phyloP scores from a whole-genome alignment of 1,139 yeast genomes.

The Lodderomyces margitis region DNA sequence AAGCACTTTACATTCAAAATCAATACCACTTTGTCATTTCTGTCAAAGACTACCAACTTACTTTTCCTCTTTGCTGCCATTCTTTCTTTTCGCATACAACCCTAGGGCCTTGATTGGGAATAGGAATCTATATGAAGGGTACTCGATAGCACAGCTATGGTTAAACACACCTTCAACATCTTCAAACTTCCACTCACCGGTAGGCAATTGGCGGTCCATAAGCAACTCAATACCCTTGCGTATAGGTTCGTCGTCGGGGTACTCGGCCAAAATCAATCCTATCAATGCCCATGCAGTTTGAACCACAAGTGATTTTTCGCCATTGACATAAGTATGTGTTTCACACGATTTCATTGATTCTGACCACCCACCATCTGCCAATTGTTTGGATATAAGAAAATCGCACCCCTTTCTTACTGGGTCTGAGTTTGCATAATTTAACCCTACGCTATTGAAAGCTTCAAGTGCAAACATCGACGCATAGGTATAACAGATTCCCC shows the following conservation, averaged over 20 bases:
- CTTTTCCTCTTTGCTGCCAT: not conserved
- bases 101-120: slow-evolving; percentile 95
- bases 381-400: slow-evolving; percentile 71
- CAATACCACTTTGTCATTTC: too few species aligned
- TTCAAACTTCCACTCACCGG: slow-evolving; percentile 88
- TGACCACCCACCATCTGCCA: slow-evolving; percentile 95
- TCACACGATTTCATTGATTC: slow-evolving; percentile 86
- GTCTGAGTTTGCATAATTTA: slow-evolving; percentile 58
- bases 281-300: slow-evolving; percentile 94
- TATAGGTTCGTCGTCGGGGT: slow-evolving; percentile 68
- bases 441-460: slow-evolving; percentile 73
- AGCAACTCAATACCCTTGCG: slow-evolving; percentile 62
- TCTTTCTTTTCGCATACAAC: slow-evolving; percentile 46
- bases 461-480: slow-evolving; percentile 98
- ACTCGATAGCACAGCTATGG: slow-evolving; percentile 88
- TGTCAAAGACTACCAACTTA: too few species aligned
- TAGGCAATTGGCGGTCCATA: slow-evolving; percentile 62
- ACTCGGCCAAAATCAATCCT: slow-evolving; percentile 75
- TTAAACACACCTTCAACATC: slow-evolving; percentile 95
- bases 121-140: slow-evolving; percentile 87
- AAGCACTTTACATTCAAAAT: too few species aligned
- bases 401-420: slow-evolving; percentile 78
- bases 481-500: slow-evolving; percentile 97
- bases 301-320: slow-evolving; percentile 65
- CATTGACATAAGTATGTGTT: slow-evolving; percentile 69